phyloP scores from a whole-genome alignment of 2,329 filamentous ascomycete species.

The Harringtonia aguacate region DNA sequence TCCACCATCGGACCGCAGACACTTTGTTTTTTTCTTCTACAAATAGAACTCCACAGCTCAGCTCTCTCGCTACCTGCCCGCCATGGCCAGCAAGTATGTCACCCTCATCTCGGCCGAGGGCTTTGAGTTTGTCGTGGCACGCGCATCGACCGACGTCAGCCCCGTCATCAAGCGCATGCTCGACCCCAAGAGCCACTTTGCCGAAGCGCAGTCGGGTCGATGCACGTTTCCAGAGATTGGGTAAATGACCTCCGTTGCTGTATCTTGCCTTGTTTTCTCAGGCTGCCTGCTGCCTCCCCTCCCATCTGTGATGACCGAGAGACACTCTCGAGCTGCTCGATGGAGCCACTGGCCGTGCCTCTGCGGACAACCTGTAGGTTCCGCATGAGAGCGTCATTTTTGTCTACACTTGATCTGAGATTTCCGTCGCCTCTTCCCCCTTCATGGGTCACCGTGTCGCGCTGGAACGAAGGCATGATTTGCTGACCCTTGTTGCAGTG shows the following conservation, averaged over 20 bases:
- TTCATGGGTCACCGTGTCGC: background rate
- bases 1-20: background rate
- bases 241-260: constrained; percentile 37
- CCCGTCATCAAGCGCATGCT: constrained; percentile 67
- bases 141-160: constrained; percentile 59
- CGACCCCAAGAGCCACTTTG: constrained; percentile 55
- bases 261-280: constrained; percentile 1
- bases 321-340: constrained; percentile 14
- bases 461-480: background rate
- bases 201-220: constrained; percentile 52
- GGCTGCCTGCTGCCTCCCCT: constrained; percentile 1
- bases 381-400: constrained; percentile 3
- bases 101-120: constrained; percentile 67
- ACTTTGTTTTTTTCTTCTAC: background rate
- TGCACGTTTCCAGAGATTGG: constrained; percentile 64
- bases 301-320: constrained; percentile 20
- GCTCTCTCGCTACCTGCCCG: too few relatives aligned
- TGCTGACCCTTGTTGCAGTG: constrained; percentile 32
- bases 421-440: background rate
- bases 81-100: constrained; percentile 51
- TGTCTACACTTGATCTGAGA: constrained; percentile 18
- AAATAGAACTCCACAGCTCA: too few relatives aligned
- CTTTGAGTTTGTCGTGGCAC: constrained; percentile 65
- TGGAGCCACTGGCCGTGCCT: constrained; percentile 8
- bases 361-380: constrained; percentile 3